A percentile compares a stretch with the other conserved stretches of the same genome.
Evolutionary conservation across 2,329 filamentous ascomycete species (phyloP).

Genomic region (Monilinia polystroma): DNA sequence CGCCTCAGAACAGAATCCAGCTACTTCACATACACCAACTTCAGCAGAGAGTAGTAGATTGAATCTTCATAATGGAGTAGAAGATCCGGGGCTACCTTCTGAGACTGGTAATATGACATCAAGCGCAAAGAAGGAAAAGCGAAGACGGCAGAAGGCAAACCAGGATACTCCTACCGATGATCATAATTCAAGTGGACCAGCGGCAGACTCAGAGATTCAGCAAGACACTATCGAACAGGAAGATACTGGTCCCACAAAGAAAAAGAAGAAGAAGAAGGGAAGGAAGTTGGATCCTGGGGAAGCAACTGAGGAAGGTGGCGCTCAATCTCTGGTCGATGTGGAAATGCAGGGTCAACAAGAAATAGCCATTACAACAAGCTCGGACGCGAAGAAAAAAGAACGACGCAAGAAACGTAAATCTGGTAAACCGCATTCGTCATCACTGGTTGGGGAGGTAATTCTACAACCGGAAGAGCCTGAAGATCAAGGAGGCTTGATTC

Average conservation of each 20-base stretch:
- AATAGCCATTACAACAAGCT: not conserved
- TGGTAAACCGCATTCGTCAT: not conserved
- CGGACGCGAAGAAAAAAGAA: not conserved
- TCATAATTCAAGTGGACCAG: not conserved
- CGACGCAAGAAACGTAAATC: not conserved
- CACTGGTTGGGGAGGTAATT: not conserved
- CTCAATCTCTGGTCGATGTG: not conserved
- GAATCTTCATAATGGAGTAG: not conserved
- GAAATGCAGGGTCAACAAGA: not conserved
- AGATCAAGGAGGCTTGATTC: not conserved
- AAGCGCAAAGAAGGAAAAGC: constrained; percentile 7
- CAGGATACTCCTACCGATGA: not conserved
- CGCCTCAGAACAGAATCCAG: not conserved
- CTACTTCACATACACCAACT: not conserved
- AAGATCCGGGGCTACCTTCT: not conserved
- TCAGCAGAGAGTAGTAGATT: not conserved
- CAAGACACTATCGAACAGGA: not conserved
- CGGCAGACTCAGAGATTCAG: not conserved
- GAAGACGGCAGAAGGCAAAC: not conserved
- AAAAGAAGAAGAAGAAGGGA: constrained; percentile 13
- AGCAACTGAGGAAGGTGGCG: not conserved
- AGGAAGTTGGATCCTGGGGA: not conserved
- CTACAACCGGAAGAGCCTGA: not conserved
- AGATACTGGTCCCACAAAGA: not conserved
- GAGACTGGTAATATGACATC: not conserved